Base-by-base conservation (phyloP, 2,329 filamentous ascomycete genomes). In the Diaporthe australafricana region DNA sequence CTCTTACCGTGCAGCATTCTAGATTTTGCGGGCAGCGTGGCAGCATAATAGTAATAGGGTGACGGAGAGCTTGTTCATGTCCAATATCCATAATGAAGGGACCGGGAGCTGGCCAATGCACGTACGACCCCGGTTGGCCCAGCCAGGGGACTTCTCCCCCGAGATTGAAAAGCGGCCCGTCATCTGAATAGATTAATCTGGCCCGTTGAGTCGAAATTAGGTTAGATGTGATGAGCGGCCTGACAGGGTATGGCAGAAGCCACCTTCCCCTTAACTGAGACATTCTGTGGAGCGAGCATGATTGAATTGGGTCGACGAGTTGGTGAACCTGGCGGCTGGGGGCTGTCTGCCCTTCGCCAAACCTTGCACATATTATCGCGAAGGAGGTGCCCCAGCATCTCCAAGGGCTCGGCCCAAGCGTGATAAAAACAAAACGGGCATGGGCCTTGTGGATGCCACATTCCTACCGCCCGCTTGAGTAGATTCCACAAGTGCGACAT, bases 151-250 rank as follows among this genome's bases (percentile, higher is more conserved):
- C 20, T 30, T 42, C 30, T 40, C 55, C 55, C 53, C 66, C 66
- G 66, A 69, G 66, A 69, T 69, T 69, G 45, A n/a, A 50, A 69
- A 32, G 66, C 66, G 42, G 66, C 53, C 66, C 66, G 53, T 60
- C 52, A 50, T 69, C 53, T 55, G 55, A 45, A 35, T 69, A 69
- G 42, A 69, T 69, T 69, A 30, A 60, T 40, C 53, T 60, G 22
- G 30, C 66, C 66, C 66, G 42, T 69, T 22, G 45, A 50, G 45
- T 69, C 45, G 66, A 57, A 69, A 69, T 69, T 60, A 60, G 50
- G 66, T 50, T 69, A 56, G 52, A 40, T 52, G 55, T 57, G 42
- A 57, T 56, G 66, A 38, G 53, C 32, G 45, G 5, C 53, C 25
- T 50, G 42, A 60, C 53, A 69, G 42, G 66, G n/a, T 47, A 22